Percentiles rank a stretch among this genome's conserved stretches.
phyloP scores from a whole-genome alignment of 2,329 filamentous ascomycete species.

The Bipolaris gigantea region DNA sequence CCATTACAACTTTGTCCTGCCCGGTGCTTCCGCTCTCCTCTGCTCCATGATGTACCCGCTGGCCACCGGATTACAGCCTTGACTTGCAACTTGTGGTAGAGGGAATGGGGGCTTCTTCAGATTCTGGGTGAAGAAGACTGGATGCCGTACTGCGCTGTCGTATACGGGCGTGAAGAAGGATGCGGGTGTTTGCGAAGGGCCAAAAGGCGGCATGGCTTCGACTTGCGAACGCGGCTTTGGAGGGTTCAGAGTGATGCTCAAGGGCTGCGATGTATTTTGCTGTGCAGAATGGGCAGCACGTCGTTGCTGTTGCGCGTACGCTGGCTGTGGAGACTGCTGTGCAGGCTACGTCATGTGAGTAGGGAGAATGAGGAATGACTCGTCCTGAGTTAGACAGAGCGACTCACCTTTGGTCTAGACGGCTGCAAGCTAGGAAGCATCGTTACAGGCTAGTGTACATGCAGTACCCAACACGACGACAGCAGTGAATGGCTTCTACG shows the following conservation, averaged over 20 bases:
- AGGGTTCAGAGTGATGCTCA: not conserved
- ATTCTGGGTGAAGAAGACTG: constrained; percentile 73
- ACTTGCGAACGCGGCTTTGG: constrained; percentile 48
- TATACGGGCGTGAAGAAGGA: constrained; percentile 39
- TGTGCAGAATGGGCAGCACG: constrained; percentile 24
- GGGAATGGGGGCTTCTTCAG: constrained; percentile 60
- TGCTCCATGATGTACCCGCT: constrained; percentile 48
- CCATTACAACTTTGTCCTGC: constrained; percentile 36
- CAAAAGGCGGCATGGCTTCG: constrained; percentile 52
- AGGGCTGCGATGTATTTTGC: constrained; percentile 3
- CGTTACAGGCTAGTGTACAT: constrained; percentile 8
- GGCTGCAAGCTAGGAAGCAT: constrained; percentile 48
- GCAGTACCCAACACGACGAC: constrained; percentile 10
- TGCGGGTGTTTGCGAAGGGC: constrained; percentile 18
- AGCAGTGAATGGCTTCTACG: not conserved
- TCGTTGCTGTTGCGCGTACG: constrained; percentile 29
- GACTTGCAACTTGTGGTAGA: constrained; percentile 40
- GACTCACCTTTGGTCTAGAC: constrained; percentile 44
- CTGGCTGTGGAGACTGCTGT: constrained; percentile 27
- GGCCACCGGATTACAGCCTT: constrained; percentile 48
- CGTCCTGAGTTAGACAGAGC: not conserved
- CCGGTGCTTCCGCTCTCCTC: constrained; percentile 15
- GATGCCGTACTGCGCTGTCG: constrained; percentile 66
- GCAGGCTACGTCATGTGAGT: constrained; percentile 23
- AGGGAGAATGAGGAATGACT: not conserved